These are phyloP conservation scores for Camelina laxa DNA, from an alignment of 345 rosid species.

Conservation along the genomic window DNA sequence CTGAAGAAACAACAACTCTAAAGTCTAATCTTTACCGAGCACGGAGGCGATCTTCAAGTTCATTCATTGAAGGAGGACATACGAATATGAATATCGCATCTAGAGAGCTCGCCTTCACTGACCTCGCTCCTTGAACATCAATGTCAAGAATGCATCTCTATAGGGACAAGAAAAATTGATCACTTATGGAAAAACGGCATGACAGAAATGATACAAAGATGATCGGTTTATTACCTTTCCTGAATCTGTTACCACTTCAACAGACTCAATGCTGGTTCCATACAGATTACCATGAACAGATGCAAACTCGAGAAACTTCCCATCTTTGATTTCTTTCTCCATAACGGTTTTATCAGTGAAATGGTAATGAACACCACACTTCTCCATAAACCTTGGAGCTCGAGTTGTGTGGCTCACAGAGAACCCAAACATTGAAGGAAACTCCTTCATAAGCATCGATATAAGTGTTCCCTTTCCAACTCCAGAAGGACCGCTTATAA, in stretches of 20 bases:
- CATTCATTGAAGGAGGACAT: constrained; percentile 82
- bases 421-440: constrained; percentile 88
- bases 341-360: constrained; percentile 70
- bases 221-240: constrained; percentile 69
- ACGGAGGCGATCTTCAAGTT: constrained; percentile 88
- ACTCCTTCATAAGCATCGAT: constrained; percentile 79
- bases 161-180: constrained; percentile 27
- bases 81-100: constrained; percentile 86
- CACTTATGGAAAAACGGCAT: neutral
- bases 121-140: constrained; percentile 95
- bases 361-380: constrained; percentile 76
- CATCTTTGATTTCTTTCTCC: constrained; percentile 82
- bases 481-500: constrained; percentile 95
- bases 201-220: neutral
- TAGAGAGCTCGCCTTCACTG: constrained; percentile 73
- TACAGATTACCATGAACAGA: constrained; percentile 89
- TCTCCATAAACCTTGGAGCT: constrained; percentile 72
- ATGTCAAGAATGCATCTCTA: constrained; percentile 98
- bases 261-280: constrained; percentile 95
- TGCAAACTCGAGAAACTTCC: constrained; percentile 93
- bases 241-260: constrained; percentile 82
- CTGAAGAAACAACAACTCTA: constrained; percentile 25
- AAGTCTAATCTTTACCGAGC: constrained; percentile 58
- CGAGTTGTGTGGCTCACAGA: constrained; percentile 97
- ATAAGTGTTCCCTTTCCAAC: constrained; percentile 96